Percentiles rank a stretch among this genome's conserved stretches.
These are phyloP conservation scores for Clarireedia sp. DNA, from an alignment of 2,329 filamentous ascomycete genomes.

Conservation along the genomic window DNA sequence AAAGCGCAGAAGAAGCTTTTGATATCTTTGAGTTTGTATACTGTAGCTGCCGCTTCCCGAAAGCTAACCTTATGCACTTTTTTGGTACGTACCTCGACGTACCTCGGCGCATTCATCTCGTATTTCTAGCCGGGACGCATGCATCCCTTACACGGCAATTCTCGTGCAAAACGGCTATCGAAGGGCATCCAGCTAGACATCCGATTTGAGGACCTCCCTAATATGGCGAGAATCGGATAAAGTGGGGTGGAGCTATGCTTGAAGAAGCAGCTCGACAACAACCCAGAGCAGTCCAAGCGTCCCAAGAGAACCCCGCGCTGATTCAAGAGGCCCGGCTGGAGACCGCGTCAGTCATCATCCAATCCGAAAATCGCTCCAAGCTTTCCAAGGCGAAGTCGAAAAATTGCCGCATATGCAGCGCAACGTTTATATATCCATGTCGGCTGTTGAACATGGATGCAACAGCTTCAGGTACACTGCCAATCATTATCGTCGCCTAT, in stretches of 20 bases:
- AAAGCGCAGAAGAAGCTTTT: background rate
- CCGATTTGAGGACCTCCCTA: background rate
- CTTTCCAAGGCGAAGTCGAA: background rate
- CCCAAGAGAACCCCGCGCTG: background rate
- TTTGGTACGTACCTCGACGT: too few relatives aligned
- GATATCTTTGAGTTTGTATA: background rate
- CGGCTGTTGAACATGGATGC: too few relatives aligned
- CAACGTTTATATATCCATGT: too few relatives aligned
- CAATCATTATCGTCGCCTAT: conserved; percentile 2
- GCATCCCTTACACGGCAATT: too few relatives aligned
- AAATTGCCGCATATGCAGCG: background rate
- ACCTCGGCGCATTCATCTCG: too few relatives aligned
- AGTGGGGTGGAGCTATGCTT: background rate
- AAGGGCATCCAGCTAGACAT: background rate
- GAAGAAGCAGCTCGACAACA: conserved; percentile 1
- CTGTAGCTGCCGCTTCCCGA: background rate
- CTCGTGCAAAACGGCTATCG: too few relatives aligned
- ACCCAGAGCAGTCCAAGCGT: background rate
- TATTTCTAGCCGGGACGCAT: too few relatives aligned
- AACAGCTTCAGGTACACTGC: background rate
- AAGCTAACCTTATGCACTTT: too few relatives aligned
- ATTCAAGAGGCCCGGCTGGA: background rate
- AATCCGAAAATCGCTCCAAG: background rate
- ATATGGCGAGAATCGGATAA: background rate
- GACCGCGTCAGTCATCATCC: background rate